Conservation (phyloP, 2,329 filamentous ascomycete species). For the Neurospora crassa region DNA sequence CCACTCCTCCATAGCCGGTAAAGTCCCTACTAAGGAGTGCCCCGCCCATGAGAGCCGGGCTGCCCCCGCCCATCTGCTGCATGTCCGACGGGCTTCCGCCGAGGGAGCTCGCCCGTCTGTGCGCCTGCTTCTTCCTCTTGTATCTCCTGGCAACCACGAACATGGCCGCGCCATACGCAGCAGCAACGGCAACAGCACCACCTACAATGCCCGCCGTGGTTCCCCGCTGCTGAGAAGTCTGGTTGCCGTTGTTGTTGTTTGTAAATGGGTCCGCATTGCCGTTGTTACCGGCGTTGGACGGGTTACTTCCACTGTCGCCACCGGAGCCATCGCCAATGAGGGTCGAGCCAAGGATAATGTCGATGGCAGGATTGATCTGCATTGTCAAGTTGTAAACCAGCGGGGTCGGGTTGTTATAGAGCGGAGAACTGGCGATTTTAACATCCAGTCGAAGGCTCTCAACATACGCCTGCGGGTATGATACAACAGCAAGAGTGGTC, state of each 20-base stretch:
- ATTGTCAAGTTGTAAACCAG: conserved; percentile 65
- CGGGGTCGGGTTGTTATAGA: conserved; percentile 62
- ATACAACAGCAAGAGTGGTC: conserved; percentile 64
- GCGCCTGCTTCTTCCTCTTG: conserved; percentile 72
- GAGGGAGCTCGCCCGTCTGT: conserved; percentile 69
- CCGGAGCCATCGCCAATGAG: conserved; percentile 29
- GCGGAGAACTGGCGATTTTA: conserved; percentile 56
- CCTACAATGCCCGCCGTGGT: conserved; percentile 63
- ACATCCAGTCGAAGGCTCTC: conserved; percentile 60
- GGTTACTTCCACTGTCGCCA: conserved; percentile 7
- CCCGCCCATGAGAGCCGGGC: conserved; percentile 61
- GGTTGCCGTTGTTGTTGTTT: conserved; percentile 30
- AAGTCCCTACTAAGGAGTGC: conserved; percentile 50
- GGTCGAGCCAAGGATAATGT: conserved; percentile 42
- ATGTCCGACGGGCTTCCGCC: conserved; percentile 43
- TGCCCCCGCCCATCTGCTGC: conserved; percentile 43
- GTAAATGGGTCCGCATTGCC: conserved; percentile 19
- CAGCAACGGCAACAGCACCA: conserved; percentile 67
- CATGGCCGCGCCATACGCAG: conserved; percentile 89
- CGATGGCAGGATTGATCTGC: conserved; percentile 78
- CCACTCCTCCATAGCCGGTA: conserved; percentile 41
- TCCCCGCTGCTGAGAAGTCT: conserved; percentile 49
- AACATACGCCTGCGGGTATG: conserved; percentile 61
- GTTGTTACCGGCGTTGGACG: conserved; percentile 22
- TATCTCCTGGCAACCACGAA: conserved; percentile 86